phyloP scores from a whole-genome alignment of 2,329 filamentous ascomycete genomes.

The Lecanicillium sp. region DNA sequence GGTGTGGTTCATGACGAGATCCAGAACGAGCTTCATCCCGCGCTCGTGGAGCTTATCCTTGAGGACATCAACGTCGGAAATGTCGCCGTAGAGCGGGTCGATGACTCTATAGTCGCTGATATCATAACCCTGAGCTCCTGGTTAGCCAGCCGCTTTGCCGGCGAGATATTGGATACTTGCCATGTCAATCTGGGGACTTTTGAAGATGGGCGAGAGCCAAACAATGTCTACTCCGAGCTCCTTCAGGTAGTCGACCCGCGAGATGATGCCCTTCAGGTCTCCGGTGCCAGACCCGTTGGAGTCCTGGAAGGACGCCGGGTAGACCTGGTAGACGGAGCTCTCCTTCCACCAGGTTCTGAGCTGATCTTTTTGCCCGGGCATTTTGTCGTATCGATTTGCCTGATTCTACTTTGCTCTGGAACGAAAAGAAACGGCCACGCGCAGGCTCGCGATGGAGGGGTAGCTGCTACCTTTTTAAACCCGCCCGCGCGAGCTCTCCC shows the following conservation, averaged over 20 bases:
- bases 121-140: conserved; percentile 55
- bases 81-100: conserved; percentile 59
- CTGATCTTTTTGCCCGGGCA: conserved; percentile 19
- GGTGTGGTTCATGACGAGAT: conserved; percentile 71
- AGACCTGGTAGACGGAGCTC: conserved; percentile 55
- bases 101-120: conserved; percentile 63
- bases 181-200: conserved; percentile 60
- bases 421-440: too few relatives aligned
- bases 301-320: conserved; percentile 56
- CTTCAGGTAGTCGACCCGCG: conserved; percentile 49
- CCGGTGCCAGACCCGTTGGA: conserved; percentile 50
- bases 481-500: too few relatives aligned
- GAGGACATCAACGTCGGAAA: conserved; percentile 60
- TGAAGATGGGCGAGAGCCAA: conserved; percentile 46
- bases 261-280: conserved; percentile 53
- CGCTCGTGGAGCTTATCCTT: conserved; percentile 54
- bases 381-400: not conserved
- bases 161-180: conserved; percentile 18
- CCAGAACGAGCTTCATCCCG: conserved; percentile 64
- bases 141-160: not conserved
- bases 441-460: too few relatives aligned
- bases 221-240: conserved; percentile 52
- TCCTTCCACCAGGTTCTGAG: conserved; percentile 52
- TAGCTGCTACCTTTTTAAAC: too few relatives aligned
- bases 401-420: not conserved